Evolutionary conservation across 768 basidiomycete species (phyloP), one percentile per base, ranked within the genome.

Genomic region (Tylopilus rubrobrunneus): DNA sequence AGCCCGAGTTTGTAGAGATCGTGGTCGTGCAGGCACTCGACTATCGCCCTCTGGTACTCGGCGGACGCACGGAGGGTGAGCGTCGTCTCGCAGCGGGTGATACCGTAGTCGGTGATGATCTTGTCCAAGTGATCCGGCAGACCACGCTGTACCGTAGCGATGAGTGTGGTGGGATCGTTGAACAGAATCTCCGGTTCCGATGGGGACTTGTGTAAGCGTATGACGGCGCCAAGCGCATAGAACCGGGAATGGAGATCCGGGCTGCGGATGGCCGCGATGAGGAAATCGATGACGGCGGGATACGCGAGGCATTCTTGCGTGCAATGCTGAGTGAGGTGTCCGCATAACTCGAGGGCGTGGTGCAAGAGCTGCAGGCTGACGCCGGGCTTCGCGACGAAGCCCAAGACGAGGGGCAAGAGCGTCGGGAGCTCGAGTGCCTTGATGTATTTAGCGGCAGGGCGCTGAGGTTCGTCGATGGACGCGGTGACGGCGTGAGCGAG

Each of bases 241-340:
- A 75, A 78, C 6, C 83, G 79, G 3, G 69, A 74, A 33, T 75
- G 71, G 68, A 84, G 76, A 62, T 85, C 82, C 33, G 71, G 70
- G 66, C 79, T 79, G 41, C 83, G 77, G 31, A 85, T 65, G 25
- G 77, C 77, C 0, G 83, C 79, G 19, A 84, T 77, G 15, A 87
- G 71, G 49, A 83, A 76, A n/a, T 73, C 71, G 14, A 78, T 66
- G 48, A 78, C 68, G 1, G 74, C 63, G 1, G 78, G 76, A 31
- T 74, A 73, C 0, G 70, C 69, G 51, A 76, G 69, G 65, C 75
- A 80, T 0, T 78, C 74, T 25, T 72, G 63, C 17, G 76, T 62
- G 45, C 74, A 79, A 53, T 82, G 73, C 17, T 77, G 62, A 0
- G 78, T 76, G 23, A 76, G 69, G 17, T 66, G 68, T 0, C 76